A percentile compares a stretch with the other conserved stretches of the same genome.
These are phyloP conservation scores for Blumeriella jaapii DNA, from an alignment of 2,329 filamentous ascomycete species.

Conservation along the genomic window DNA sequence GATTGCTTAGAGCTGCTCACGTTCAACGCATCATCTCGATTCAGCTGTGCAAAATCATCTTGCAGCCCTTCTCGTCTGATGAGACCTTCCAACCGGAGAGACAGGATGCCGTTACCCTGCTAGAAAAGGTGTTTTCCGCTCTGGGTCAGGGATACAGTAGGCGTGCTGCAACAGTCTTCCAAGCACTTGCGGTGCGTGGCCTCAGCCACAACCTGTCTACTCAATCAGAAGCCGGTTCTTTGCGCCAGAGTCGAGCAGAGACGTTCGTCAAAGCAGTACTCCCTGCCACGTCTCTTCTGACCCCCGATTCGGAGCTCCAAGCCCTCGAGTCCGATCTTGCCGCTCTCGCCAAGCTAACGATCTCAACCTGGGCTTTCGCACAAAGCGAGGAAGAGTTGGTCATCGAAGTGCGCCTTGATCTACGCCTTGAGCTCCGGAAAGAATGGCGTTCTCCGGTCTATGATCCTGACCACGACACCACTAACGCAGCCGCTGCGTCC, in stretches of 20 bases:
- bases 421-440: neutral
- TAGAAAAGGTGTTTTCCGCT: neutral
- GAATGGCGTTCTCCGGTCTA: neutral
- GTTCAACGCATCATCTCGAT: neutral
- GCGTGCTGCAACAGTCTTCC: neutral
- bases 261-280: neutral
- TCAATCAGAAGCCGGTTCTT: no score
- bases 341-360: neutral
- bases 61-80: constrained; percentile 1
- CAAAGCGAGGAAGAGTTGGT: neutral
- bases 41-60: neutral
- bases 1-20: neutral
- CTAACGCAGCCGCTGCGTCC: neutral
- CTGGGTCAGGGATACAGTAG: neutral
- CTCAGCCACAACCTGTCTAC: neutral
- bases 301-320: neutral
- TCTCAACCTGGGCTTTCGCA: neutral
- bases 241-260: neutral
- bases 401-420: neutral
- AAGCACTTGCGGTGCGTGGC: neutral
- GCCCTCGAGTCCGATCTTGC: neutral
- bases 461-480: neutral
- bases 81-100: neutral
- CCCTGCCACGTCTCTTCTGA: neutral
- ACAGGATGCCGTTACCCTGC: neutral